These are phyloP conservation scores for Vaccinium darrowii DNA, from an alignment of 148 eudicot species.

Conservation along the genomic window DNA sequence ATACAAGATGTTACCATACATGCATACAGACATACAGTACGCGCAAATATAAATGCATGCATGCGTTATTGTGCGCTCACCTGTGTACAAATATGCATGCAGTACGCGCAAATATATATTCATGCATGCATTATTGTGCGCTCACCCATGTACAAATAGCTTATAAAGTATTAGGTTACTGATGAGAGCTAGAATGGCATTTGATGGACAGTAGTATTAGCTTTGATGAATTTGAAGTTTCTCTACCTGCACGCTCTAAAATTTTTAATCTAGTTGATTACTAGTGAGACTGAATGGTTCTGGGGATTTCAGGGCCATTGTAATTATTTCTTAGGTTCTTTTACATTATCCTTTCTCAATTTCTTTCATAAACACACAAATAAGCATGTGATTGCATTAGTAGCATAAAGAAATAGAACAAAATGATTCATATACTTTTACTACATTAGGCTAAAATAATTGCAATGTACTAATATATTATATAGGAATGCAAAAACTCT, in stretches of 20 bases:
- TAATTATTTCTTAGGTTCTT: neutral
- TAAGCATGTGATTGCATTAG: too few species aligned
- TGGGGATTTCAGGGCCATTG: neutral
- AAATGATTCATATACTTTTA: too few species aligned
- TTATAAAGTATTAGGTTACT: neutral
- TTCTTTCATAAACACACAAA: too few species aligned
- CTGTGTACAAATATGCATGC: neutral
- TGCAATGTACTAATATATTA: too few species aligned
- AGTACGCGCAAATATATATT: neutral
- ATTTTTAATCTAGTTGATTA: neutral
- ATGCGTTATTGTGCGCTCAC: neutral
- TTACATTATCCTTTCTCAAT: too few species aligned
- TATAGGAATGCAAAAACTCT: too few species aligned
- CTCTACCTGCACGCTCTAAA: neutral
- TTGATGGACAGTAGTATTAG: neutral
- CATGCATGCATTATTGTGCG: neutral
- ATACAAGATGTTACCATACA: neutral
- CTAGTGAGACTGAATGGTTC: neutral
- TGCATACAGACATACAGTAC: neutral
- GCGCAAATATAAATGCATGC: neutral
- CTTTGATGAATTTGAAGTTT: neutral
- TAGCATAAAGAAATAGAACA: too few species aligned
- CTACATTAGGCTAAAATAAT: too few species aligned
- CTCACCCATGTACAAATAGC: neutral
- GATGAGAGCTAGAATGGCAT: slow-evolving; percentile 8